Base-by-base conservation (phyloP, 2,329 filamentous ascomycete species). In the Onygenales sp. region DNA sequence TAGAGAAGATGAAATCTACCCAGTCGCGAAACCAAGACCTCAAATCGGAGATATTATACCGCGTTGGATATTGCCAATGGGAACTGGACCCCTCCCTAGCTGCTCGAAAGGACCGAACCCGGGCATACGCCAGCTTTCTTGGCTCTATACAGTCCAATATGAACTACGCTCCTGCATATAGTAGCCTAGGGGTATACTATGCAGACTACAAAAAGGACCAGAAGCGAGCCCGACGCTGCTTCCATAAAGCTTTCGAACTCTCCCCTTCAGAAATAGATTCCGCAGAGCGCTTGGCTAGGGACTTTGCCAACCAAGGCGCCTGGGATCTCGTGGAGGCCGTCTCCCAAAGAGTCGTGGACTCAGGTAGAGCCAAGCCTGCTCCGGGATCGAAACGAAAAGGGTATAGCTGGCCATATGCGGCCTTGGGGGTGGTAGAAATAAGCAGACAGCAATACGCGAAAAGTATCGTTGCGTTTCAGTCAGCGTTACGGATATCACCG, bases 271-370 rank as follows among this genome's bases (percentile, higher is more conserved):
- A 98, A 65, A 81, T 95, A 1, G 78, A 86, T 60, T 89, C 93
- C 37, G 93, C 93, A 0, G 88, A 97, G 68, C 82, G 89, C 32
- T 79, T 98, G 13, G 91, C 93, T 1, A 81, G 82, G 55, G 84
- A 84, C 0, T 98, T 96, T 67, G 92, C 94, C 0, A 84, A 95
- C 52, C 85, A 90, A 59, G 84, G 87, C 39, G 93, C 98, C 63
- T 98, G 93, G 93, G 93, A 97, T 59, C 83, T 94, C 49, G 94
- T 98, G 6, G 93, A 97, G 71, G 82, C 94, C 17, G 85, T 98
- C 34, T 87, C 93, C 1, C 87, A 91, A 66, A 83, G 94, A 49
- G 87, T 96, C 0, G 85, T 97, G 2, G 88, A 96, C 57, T 96
- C 92, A n/a, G 93, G 93, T 52, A 93, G 90, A 68, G 88, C 92